A percentile compares a stretch with the other conserved stretches of the same genome.
These are phyloP conservation scores for Aureobasidium vineae DNA, from an alignment of 2,329 filamentous ascomycete species.

Conservation along the genomic window DNA sequence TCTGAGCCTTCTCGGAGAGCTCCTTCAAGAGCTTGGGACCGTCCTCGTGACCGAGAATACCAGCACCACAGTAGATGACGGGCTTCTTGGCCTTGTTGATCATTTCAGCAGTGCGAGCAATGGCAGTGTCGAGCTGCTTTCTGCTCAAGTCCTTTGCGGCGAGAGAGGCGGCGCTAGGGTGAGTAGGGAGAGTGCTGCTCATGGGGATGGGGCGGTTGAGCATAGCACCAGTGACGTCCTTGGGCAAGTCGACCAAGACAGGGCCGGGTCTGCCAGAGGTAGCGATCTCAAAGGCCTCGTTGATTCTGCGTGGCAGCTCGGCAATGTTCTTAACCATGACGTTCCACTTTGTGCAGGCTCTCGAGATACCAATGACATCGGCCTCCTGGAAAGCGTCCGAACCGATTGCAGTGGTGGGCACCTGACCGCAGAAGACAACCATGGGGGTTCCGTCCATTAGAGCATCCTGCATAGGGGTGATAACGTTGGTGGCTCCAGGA, in stretches of 20 bases:
- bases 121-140: conserved; percentile 70
- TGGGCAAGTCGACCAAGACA: conserved; percentile 92
- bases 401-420: conserved; percentile 83
- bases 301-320: conserved; percentile 89
- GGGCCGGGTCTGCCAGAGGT: conserved; percentile 91
- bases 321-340: conserved; percentile 96
- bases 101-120: conserved; percentile 74
- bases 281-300: conserved; percentile 97
- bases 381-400: conserved; percentile 97
- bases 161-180: conserved; percentile 82
- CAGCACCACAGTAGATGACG: conserved; percentile 91
- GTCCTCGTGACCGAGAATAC: conserved; percentile 75
- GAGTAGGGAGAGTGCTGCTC: conserved; percentile 67
- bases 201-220: conserved; percentile 81
- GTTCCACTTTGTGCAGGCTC: conserved; percentile 98
- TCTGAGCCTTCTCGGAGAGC: conserved; percentile 83
- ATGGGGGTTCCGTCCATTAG: conserved; percentile 93
- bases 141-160: conserved; percentile 71
- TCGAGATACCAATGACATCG: conserved; percentile 88
- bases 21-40: conserved; percentile 77
- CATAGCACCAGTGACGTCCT: conserved; percentile 88
- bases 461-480: conserved; percentile 95
- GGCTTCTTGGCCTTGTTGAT: conserved; percentile 92
- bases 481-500: conserved; percentile 92
- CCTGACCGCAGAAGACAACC: conserved; percentile 95